Evolutionary conservation across 1,284 basidiomycete genomes (phyloP).

Genomic region (Cutaneotrichosporon daszewskae): DNA sequence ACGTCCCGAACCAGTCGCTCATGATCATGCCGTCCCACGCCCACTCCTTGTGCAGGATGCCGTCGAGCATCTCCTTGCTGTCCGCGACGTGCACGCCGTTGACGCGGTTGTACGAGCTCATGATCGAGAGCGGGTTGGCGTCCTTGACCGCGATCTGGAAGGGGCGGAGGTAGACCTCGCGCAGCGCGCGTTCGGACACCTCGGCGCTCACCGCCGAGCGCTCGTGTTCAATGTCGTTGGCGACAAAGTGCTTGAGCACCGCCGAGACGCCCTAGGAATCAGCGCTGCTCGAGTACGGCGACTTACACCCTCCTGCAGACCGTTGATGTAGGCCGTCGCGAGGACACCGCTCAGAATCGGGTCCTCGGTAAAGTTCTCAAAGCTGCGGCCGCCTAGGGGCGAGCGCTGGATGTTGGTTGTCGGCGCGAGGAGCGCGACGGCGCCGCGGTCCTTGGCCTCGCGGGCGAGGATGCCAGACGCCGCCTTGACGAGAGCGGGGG

Average conservation of each 20-base stretch:
- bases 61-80: constrained; percentile 53
- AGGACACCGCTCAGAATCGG: constrained; percentile 65
- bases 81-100: constrained; percentile 68
- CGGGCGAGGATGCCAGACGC: constrained; percentile 59
- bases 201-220: constrained; percentile 24
- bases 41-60: constrained; percentile 57
- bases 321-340: constrained; percentile 65
- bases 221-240: constrained; percentile 43
- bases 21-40: constrained; percentile 63
- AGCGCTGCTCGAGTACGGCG: no score
- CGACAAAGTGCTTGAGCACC: constrained; percentile 43
- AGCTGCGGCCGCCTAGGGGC: constrained; percentile 62
- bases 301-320: constrained; percentile 66
- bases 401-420: constrained; percentile 74
- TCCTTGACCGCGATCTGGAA: constrained; percentile 75
- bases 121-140: constrained; percentile 44
- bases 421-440: constrained; percentile 63
- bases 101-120: constrained; percentile 52
- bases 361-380: constrained; percentile 67
- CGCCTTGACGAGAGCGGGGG: constrained; percentile 58
- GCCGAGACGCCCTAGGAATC: constrained; percentile 63
- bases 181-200: constrained; percentile 55
- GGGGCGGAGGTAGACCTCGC: constrained; percentile 69
- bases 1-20: constrained; percentile 55
- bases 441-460: constrained; percentile 65